Evolutionary conservation across 1,139 yeast species (phyloP).

Genomic region (Pichia sp.): DNA sequence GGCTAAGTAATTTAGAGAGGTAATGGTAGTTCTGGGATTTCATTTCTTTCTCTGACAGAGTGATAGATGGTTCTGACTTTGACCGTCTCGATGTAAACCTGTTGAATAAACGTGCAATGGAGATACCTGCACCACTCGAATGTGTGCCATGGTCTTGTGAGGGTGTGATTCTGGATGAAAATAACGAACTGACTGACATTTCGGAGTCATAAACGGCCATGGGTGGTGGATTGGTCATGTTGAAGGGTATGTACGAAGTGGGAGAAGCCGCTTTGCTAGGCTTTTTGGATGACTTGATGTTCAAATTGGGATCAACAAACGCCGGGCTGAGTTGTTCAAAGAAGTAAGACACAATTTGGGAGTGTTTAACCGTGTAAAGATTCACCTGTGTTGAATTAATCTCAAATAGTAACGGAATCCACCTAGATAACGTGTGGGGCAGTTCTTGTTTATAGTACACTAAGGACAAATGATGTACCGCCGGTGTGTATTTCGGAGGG

Average conservation of each 20-base stretch:
- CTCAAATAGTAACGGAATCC: slow-evolving; percentile 20
- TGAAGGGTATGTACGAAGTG: neutral
- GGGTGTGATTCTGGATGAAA: no score
- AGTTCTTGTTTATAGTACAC: slow-evolving; percentile 5
- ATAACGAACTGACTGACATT: no score
- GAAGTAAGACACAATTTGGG: slow-evolving; percentile 13
- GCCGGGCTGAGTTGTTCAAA: slow-evolving; percentile 17
- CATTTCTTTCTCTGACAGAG: slow-evolving; percentile 4
- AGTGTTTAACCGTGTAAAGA: slow-evolving; percentile 13
- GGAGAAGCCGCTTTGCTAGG: neutral
- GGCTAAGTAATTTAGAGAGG: slow-evolving; percentile 8
- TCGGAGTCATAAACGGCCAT: neutral
- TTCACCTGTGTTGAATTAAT: slow-evolving; percentile 25
- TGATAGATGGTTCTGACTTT: neutral
- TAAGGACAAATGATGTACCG: slow-evolving; percentile 13
- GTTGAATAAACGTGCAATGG: no score
- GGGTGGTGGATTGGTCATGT: neutral
- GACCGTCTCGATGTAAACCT: no score
- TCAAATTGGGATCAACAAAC: slow-evolving; percentile 21
- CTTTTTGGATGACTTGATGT: slow-evolving; percentile 14
- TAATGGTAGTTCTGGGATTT: slow-evolving; percentile 7
- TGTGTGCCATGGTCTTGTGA: no score
- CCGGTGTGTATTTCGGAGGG: slow-evolving; percentile 15
- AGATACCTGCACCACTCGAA: no score
- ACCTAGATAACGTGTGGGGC: slow-evolving; percentile 1